Base-by-base conservation (phyloP, 352 stramenopile species). In the Pythium sukuiense region DNA sequence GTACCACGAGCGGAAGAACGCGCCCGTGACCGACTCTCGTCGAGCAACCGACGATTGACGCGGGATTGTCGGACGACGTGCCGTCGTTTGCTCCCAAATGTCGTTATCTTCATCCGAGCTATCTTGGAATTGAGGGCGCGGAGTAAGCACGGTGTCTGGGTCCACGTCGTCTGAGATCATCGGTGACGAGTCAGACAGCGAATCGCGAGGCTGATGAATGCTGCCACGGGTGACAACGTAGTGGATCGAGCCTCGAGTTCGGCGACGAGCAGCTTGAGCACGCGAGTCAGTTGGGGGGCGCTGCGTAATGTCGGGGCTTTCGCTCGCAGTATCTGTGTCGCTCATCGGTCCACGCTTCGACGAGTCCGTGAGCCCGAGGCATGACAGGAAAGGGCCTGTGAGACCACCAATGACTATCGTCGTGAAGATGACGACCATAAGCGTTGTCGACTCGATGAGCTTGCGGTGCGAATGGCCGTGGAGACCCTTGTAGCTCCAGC, bases 361-460 rank as follows among this genome's bases (percentile, higher is more conserved):
- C 24, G 72, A 33, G 55, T 70, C 61, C 18, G 73, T 62, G 20
- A 84, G 76, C 9, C 77, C 76, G 6, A 95, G 67, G 26, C 63
- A 80, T 26, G 73, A 74, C 14, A 95, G 69, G 46, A 95, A 70
- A 18, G 87, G 87, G 4, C 87, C 87, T 9, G 82, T 93, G 43
- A 95, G 72, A 8, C 84, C 87, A 5, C 87, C 87, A 37, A 95
- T 78, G 26, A 92, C 79, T 46, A 95, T 87, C 8, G 87, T 95
- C 20, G 87, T 95, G 59, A 95, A 93, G 7, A 95, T 79, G 32
- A 95, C 87, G 46, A 95, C 83, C 72, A 93, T 88, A 46, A 95
- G 69, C 58, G 87, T 93, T n/a, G 87, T 95, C 26, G 85, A 93
- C 60, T 93, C 87, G 45, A 95, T 89, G 5, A 95, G 70, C 49